Conservation (phyloP, 2,329 filamentous ascomycete genomes). For the Alternaria consortialis region DNA sequence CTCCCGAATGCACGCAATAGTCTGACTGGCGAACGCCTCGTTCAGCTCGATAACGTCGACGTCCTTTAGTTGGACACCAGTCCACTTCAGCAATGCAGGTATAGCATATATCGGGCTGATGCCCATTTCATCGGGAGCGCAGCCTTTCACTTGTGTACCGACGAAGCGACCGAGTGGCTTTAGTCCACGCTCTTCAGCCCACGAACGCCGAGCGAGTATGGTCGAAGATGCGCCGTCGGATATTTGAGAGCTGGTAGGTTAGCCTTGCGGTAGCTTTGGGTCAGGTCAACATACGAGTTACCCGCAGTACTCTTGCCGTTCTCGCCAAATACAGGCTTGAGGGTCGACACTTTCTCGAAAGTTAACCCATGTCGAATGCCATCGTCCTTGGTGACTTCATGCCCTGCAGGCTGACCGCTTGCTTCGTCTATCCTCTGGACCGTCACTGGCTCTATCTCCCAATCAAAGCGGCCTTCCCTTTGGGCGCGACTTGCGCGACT, state of each 20-base stretch:
- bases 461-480: conserved; percentile 86
- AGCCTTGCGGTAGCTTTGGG: neutral
- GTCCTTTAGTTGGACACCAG: conserved; percentile 78
- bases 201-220: conserved; percentile 91
- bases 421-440: conserved; percentile 75
- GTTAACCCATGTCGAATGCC: conserved; percentile 92
- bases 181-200: conserved; percentile 83
- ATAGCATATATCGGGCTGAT: conserved; percentile 79
- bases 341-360: conserved; percentile 79
- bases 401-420: conserved; percentile 75
- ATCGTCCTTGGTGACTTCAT: conserved; percentile 85
- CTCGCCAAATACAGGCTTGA: conserved; percentile 87
- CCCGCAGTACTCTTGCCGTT: conserved; percentile 92
- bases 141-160: conserved; percentile 87
- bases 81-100: conserved; percentile 81
- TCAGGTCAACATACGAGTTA: conserved; percentile 61
- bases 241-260: conserved; percentile 75
- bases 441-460: conserved; percentile 89
- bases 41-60: conserved; percentile 93
- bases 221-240: conserved; percentile 92
- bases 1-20: conserved; percentile 79
- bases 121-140: conserved; percentile 95
- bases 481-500: conserved; percentile 85
- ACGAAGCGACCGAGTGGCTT: conserved; percentile 94
- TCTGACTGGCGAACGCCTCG: conserved; percentile 97